Conservation (phyloP, 1,284 basidiomycete species). For the Chondrostereum purpureum region DNA sequence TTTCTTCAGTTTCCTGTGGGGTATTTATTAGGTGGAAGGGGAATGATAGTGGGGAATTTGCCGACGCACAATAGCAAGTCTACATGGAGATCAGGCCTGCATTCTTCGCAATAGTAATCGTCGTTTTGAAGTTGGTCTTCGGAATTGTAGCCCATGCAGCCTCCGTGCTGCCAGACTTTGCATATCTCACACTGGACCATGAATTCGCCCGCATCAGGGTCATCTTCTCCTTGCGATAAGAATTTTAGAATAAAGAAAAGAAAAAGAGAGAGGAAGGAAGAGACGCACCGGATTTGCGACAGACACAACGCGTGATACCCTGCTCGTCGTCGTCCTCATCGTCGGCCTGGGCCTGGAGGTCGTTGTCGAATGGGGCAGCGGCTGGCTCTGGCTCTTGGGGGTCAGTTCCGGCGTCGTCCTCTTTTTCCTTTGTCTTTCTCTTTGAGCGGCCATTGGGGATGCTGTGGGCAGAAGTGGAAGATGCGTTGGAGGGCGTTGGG, state of each 20-base stretch:
- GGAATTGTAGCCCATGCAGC: constrained; percentile 90
- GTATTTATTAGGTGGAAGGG: neutral
- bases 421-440: constrained; percentile 54
- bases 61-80: constrained; percentile 67
- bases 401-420: constrained; percentile 32
- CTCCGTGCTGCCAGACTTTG: constrained; percentile 97
- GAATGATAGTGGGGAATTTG: neutral
- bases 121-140: constrained; percentile 79
- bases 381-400: constrained; percentile 24
- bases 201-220: constrained; percentile 76
- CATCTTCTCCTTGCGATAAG: constrained; percentile 56
- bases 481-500: constrained; percentile 27
- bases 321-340: constrained; percentile 69
- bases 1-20: neutral
- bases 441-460: constrained; percentile 40
- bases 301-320: constrained; percentile 90
- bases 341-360: constrained; percentile 27
- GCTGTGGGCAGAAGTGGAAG: constrained; percentile 31
- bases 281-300: constrained; percentile 77
- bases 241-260: constrained; percentile 18
- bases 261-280: constrained; percentile 9
- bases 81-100: constrained; percentile 80
- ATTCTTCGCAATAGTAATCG: constrained; percentile 91
- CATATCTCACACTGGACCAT: constrained; percentile 98
- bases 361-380: constrained; percentile 10